phyloP scores from a whole-genome alignment of 2,329 filamentous ascomycete species.

The Ceratocystis destructans region DNA sequence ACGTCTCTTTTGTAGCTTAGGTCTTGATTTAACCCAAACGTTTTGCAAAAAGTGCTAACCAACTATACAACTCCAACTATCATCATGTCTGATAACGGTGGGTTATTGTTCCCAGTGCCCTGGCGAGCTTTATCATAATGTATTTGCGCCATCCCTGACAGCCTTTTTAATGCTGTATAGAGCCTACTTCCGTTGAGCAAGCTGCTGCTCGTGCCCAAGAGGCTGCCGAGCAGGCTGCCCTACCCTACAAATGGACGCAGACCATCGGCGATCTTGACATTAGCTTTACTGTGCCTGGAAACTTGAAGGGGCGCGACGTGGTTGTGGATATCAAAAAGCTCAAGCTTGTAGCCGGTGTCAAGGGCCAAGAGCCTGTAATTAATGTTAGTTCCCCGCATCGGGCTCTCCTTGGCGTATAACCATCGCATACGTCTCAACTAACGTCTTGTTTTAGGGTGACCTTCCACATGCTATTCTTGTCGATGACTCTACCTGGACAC shows the following conservation, averaged over 20 bases:
- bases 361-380: conserved; percentile 76
- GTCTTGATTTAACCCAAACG: too few relatives aligned
- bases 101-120: neutral
- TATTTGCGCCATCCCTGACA: neutral
- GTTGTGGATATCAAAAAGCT: conserved; percentile 70
- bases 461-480: conserved; percentile 65
- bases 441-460: conserved; percentile 53
- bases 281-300: conserved; percentile 61
- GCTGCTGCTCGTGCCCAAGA: conserved; percentile 56
- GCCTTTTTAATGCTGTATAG: conserved; percentile 24
- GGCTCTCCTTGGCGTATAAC: neutral
- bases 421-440: conserved; percentile 8
- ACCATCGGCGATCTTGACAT: conserved; percentile 81
- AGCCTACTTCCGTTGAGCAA: conserved; percentile 42
- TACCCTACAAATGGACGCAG: conserved; percentile 97
- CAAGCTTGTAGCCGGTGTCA: conserved; percentile 65
- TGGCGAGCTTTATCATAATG: neutral
- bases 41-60: neutral
- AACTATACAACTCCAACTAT: neutral
- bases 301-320: conserved; percentile 72
- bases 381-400: conserved; percentile 39
- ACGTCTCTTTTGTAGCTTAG: neutral
- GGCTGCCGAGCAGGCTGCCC: conserved; percentile 69
- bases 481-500: conserved; percentile 91
- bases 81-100: conserved; percentile 33